Base-by-base conservation (phyloP, 2,329 filamentous ascomycete genomes). In the Aspergillus jensenii region DNA sequence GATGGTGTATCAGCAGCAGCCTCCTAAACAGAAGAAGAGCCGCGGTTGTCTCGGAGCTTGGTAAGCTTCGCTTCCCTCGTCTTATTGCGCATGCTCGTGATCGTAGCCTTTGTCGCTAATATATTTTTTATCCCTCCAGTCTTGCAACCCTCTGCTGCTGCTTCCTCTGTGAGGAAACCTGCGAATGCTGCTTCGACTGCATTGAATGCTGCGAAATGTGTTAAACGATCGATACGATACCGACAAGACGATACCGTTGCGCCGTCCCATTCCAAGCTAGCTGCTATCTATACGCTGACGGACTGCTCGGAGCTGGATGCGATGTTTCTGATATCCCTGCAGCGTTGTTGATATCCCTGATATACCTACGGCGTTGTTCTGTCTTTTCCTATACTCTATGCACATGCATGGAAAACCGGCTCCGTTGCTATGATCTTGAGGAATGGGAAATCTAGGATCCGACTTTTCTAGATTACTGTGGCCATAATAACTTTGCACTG, bases 171-270 rank as follows among this genome's bases (percentile, higher is more conserved):
- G 85, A 87, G 68, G 85, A 87, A 72, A 79, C 81, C 27, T 87
- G 85, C 66, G 84, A 87, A 70, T 87, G 84, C 74, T 87, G 84
- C 68, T 75, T 80, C n/a, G 84, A 87, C 5, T 86, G 84, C 71
- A 82, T 82, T 65, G 83, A 83, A 58, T 84, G 81, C 70, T 79
- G 74, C 53, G 72, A 75, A 51, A 67, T 71, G 67, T 75, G 72
- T 61, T 74, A 71, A 66, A 60, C 59, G 51, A 68, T 51, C 25
- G 51, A 55, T 61, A 62, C 61, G 66, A 66, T 52, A 53, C 60
- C 60, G 45, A 68, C 55, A 62, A 70, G 62, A 63, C 48, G 59
- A 62, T 19, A 50, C 12, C 39, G 17, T 47, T 37, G 39, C 33
- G 21, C 41, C 27, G n/a, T 8, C 56, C 62, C 60, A 53, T 62